These are phyloP conservation scores for Fomitopsis betulina DNA, from an alignment of 1,284 basidiomycete genomes.

Conservation along the genomic window DNA sequence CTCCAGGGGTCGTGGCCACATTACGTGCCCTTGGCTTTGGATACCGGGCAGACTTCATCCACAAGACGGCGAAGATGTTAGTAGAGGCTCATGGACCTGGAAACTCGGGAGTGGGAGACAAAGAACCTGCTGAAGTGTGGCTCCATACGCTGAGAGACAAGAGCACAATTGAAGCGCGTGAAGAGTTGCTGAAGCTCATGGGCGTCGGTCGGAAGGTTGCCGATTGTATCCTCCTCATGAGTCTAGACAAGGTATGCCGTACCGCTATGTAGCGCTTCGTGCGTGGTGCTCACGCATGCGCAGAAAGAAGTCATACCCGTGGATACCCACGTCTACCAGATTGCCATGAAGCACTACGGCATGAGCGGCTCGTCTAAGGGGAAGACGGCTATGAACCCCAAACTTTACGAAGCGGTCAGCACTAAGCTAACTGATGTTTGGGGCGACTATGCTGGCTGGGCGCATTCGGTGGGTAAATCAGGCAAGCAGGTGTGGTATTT, in stretches of 20 bases:
- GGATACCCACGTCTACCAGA: slow-evolving; percentile 89
- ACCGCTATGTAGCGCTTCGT: too few relatives aligned
- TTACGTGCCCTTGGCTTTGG: slow-evolving; percentile 91
- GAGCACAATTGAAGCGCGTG: slow-evolving; percentile 59
- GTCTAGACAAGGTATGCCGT: slow-evolving; percentile 76
- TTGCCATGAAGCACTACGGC: slow-evolving; percentile 80
- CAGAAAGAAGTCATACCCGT: slow-evolving; percentile 85
- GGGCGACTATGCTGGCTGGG: slow-evolving; percentile 90
- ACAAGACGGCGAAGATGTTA: slow-evolving; percentile 79
- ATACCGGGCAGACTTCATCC: slow-evolving; percentile 90
- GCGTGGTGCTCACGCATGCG: neutral
- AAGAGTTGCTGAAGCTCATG: slow-evolving; percentile 74
- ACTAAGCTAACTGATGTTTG: slow-evolving; percentile 61
- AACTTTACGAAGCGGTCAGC: slow-evolving; percentile 75
- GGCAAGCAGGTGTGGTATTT: neutral
- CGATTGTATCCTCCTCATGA: slow-evolving; percentile 94
- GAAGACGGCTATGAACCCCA: slow-evolving; percentile 64
- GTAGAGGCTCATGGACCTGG: slow-evolving; percentile 46
- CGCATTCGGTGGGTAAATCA: slow-evolving; percentile 68
- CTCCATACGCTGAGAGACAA: slow-evolving; percentile 51
- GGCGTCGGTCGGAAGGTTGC: slow-evolving; percentile 97
- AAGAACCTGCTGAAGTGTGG: slow-evolving; percentile 56
- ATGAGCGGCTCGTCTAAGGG: slow-evolving; percentile 47
- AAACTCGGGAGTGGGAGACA: slow-evolving; percentile 13
- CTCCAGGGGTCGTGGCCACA: slow-evolving; percentile 53